phyloP scores from a whole-genome alignment of 2,329 filamentous ascomycete species.

The Aspergillus transmontanensis region DNA sequence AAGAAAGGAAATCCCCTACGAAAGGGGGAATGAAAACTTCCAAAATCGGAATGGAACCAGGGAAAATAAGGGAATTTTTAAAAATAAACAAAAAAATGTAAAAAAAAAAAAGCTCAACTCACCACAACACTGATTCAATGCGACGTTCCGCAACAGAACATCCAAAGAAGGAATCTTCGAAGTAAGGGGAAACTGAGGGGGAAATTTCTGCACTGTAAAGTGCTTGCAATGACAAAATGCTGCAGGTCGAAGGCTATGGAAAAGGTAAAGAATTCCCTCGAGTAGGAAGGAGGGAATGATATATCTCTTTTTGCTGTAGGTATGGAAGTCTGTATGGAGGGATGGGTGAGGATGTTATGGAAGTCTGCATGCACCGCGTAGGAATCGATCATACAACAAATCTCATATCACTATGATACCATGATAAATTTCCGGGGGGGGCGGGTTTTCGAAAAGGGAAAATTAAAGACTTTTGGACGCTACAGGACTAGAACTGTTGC shows the following conservation, averaged over 20 bases:
- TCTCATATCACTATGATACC: not conserved
- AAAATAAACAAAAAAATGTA: not conserved
- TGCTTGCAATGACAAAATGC: not conserved
- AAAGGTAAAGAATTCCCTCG: not conserved
- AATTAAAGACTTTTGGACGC: not conserved
- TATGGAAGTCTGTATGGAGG: not conserved
- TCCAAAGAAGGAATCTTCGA: not conserved
- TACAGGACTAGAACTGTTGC: not conserved
- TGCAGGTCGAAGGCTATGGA: not conserved
- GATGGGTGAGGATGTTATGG: not conserved
- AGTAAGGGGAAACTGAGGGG: not conserved
- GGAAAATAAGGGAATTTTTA: not conserved
- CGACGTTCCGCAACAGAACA: not conserved
- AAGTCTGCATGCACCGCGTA: not conserved
- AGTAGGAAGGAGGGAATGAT: not conserved
- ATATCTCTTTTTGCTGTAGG: not conserved
- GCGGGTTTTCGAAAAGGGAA: not conserved
- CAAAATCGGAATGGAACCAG: not conserved
- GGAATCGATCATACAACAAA: conserved; percentile 1
- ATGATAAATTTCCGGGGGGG: not conserved
- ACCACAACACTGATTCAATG: not conserved
- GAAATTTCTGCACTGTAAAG: not conserved
- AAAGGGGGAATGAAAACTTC: not conserved
- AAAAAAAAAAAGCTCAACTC: not conserved
- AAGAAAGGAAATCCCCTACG: not conserved